Evolutionary conservation across 2,329 filamentous ascomycete genomes (phyloP).

Genomic region (Seiridium unicorne): DNA sequence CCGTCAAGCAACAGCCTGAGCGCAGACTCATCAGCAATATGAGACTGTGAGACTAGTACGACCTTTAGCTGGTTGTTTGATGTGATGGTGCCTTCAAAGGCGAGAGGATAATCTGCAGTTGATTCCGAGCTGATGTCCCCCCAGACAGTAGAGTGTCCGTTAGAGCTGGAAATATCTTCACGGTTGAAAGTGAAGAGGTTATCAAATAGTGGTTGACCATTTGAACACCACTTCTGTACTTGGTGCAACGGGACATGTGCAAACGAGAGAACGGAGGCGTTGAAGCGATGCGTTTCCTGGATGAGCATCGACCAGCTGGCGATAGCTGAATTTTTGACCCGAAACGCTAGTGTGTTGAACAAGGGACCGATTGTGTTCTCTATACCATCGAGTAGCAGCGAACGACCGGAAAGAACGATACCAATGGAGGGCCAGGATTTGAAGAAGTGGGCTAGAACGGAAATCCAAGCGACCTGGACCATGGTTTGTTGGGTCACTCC

Average conservation of each 20-base stretch:
- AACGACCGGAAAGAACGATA: constrained; percentile 75
- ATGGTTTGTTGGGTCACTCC: constrained; percentile 78
- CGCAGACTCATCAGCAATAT: constrained; percentile 27
- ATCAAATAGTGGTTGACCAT: constrained; percentile 67
- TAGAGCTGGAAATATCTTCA: constrained; percentile 26
- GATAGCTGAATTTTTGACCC: constrained; percentile 39
- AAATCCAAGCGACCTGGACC: constrained; percentile 72
- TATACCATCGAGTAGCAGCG: constrained; percentile 63
- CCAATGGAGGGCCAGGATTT: constrained; percentile 58
- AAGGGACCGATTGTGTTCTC: constrained; percentile 75
- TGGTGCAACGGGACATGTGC: constrained; percentile 78
- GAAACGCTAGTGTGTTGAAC: constrained; percentile 86
- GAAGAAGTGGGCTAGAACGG: constrained; percentile 55
- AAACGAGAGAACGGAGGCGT: constrained; percentile 64
- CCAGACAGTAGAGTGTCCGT: constrained; percentile 49
- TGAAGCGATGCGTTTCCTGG: constrained; percentile 67
- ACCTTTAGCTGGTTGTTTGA: constrained; percentile 47
- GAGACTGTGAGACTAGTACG: constrained; percentile 57
- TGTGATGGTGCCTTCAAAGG: constrained; percentile 68
- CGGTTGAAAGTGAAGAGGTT: constrained; percentile 80
- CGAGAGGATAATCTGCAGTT: constrained; percentile 69
- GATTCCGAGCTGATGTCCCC: constrained; percentile 43
- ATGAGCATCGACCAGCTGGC: constrained; percentile 62
- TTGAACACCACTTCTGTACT: constrained; percentile 75
- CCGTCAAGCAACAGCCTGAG: constrained; percentile 37